These are phyloP conservation scores for Arachnopeziza araneosa DNA, from an alignment of 2,329 filamentous ascomycete species.

Conservation along the genomic window DNA sequence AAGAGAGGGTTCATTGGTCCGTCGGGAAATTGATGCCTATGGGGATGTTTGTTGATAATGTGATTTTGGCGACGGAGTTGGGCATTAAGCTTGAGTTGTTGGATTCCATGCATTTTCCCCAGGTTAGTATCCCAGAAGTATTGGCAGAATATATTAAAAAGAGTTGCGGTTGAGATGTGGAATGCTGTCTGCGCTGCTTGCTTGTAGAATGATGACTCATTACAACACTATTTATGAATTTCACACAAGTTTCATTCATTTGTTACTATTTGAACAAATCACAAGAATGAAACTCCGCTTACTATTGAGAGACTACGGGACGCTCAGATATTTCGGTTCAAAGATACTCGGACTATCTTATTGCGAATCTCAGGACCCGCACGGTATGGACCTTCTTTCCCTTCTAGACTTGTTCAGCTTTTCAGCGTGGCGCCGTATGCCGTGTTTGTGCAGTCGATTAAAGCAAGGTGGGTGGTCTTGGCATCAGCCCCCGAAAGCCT, in stretches of 20 bases:
- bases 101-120: constrained; percentile 14
- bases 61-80: constrained; percentile 5
- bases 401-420: neutral
- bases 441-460: neutral
- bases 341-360: too few species aligned
- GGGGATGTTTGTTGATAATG: constrained; percentile 8
- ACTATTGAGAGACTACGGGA: too few species aligned
- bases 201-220: too few species aligned
- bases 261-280: too few species aligned
- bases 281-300: too few species aligned
- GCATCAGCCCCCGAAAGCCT: neutral
- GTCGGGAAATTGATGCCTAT: constrained; percentile 7
- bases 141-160: constrained; percentile 11
- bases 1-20: constrained; percentile 8
- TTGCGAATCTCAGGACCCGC: neutral
- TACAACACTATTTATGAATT: too few species aligned
- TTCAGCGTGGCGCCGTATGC: neutral
- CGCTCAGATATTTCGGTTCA: too few species aligned
- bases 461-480: too few species aligned
- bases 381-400: neutral
- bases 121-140: constrained; percentile 12
- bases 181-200: neutral
- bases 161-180: neutral
- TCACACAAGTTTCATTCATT: too few species aligned
- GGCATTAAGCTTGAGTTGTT: constrained; percentile 8